Conservation (phyloP, 371 early-diverging fungal genomes). For the Thermomucor indicae-seudaticae region DNA sequence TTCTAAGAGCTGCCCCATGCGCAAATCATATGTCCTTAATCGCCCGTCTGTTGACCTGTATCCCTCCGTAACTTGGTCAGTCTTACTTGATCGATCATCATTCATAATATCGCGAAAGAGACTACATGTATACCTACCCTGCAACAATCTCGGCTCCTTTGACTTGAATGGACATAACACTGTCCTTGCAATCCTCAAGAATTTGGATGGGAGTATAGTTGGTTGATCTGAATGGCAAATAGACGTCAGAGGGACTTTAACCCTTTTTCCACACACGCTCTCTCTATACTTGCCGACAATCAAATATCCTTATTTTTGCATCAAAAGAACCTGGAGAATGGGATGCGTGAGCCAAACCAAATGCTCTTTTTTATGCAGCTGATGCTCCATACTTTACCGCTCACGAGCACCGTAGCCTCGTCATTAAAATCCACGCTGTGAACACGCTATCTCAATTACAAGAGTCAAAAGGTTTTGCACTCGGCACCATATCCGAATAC, state of each 20-base stretch:
- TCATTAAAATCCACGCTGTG: conserved; percentile 81
- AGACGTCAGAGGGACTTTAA: no score
- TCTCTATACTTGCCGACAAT: conserved; percentile 64
- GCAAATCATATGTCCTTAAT: conserved; percentile 81
- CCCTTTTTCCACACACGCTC: no score
- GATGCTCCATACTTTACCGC: conserved; percentile 59
- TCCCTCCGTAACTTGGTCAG: not conserved
- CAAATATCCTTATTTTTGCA: conserved; percentile 88
- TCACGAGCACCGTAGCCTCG: conserved; percentile 75
- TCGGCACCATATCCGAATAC: not conserved
- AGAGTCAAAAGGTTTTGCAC: not conserved
- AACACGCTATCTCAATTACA: conserved; percentile 48
- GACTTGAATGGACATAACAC: conserved; percentile 74
- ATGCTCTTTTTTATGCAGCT: not conserved
- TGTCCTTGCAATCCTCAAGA: conserved; percentile 86
- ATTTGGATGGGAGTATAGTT: conserved; percentile 76
- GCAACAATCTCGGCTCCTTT: conserved; percentile 70
- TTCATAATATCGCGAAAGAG: no score
- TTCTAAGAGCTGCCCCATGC: conserved; percentile 64
- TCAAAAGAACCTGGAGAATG: conserved; percentile 80
- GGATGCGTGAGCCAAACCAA: not conserved
- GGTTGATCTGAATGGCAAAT: conserved; percentile 49
- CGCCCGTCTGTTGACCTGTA: conserved; percentile 78
- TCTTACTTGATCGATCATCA: not conserved
- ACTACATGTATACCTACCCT: conserved; percentile 59